Percentiles rank a stretch among this genome's conserved stretches.
These are phyloP conservation scores for Chondrostereum purpureum DNA, from an alignment of 1,284 basidiomycete species.

Conservation along the genomic window DNA sequence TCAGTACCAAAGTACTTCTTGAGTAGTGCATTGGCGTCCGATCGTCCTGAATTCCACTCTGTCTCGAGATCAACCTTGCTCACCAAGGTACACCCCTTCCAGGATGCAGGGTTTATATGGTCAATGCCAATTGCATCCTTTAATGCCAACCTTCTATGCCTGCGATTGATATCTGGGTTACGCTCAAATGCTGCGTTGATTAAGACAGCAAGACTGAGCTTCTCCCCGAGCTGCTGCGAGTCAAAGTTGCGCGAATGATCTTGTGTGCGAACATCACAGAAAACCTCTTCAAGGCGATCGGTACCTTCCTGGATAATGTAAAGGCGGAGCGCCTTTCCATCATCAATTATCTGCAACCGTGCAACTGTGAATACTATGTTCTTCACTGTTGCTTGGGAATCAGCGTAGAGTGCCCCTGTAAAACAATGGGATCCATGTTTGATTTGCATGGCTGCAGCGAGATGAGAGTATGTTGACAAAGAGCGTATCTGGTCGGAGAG, in stretches of 20 bases:
- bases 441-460: no score
- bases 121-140: constrained; percentile 19
- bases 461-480: no score
- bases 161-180: constrained; percentile 20
- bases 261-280: constrained; percentile 22
- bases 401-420: constrained; percentile 21
- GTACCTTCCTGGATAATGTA: constrained; percentile 23
- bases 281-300: constrained; percentile 23
- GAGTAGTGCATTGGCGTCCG: no score
- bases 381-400: constrained; percentile 24
- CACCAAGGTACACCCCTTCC: no score
- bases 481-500: no score
- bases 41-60: no score
- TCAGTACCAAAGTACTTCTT: no score
- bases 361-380: constrained; percentile 19
- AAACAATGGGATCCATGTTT: no score
- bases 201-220: neutral
- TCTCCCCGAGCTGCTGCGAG: constrained; percentile 19
- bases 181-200: constrained; percentile 14
- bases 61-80: no score
- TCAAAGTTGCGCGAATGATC: constrained; percentile 27
- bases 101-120: constrained; percentile 24
- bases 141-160: constrained; percentile 17
- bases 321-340: constrained; percentile 12
- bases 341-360: constrained; percentile 15